Evolutionary conservation across 129 eudicot genomes (phyloP).

Genomic region (Pulicaria dysenterica): DNA sequence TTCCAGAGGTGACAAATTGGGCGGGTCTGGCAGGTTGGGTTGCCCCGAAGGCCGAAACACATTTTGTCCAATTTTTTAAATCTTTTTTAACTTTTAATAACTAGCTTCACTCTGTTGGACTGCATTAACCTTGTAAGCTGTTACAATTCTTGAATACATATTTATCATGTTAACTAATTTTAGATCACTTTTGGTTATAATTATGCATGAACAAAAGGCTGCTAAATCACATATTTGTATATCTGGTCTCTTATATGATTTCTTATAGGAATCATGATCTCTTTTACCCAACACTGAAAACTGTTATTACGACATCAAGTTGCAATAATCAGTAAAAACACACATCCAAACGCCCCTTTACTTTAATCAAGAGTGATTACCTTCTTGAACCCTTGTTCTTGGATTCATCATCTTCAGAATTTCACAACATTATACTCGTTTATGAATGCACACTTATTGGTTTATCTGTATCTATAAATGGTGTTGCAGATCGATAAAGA

Average conservation of each 20-base stretch:
- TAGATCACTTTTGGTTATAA: not conserved
- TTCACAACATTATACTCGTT: not conserved
- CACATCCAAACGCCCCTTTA: too few relatives aligned
- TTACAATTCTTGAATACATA: not conserved
- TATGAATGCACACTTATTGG: not conserved
- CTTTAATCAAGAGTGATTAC: too few relatives aligned
- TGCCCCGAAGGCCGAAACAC: not conserved
- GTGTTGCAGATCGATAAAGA: constrained; percentile 74
- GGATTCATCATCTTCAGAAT: not conserved
- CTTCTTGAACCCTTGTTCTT: too few relatives aligned
- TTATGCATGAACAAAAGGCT: not conserved
- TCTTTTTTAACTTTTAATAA: not conserved
- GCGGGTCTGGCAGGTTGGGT: not conserved
- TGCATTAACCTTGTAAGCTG: not conserved
- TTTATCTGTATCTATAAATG: not conserved
- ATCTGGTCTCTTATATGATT: not conserved
- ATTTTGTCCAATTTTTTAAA: not conserved
- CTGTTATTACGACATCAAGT: too few relatives aligned
- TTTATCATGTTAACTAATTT: not conserved
- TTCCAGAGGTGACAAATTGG: constrained; percentile 9
- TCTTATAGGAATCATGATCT: not conserved
- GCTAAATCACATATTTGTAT: not conserved
- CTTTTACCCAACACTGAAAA: too few relatives aligned
- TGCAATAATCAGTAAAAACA: too few relatives aligned
- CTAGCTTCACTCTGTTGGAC: not conserved